Base-by-base conservation (phyloP, 768 basidiomycete species). In the Collybiopsis confluens region DNA sequence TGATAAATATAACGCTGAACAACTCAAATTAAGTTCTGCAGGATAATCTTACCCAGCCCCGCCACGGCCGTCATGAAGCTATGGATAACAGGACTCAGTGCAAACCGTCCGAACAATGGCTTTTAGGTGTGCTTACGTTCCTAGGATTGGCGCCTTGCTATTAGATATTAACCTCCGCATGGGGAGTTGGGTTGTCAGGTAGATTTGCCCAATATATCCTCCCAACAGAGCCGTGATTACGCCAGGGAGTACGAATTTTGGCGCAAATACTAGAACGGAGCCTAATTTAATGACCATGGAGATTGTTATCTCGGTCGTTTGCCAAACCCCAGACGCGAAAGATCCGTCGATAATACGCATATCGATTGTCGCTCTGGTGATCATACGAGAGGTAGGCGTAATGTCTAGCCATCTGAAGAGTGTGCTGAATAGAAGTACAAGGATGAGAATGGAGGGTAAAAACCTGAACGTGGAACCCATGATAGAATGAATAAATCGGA, bases 61-160 rank as follows among this genome's bases (percentile, higher is more conserved):
- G 75, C 66, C 33, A 89, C 78, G 2, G 85, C 73, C 57, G 85
- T 73, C 44, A 78, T 71, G 66, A 82, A 69, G 64, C 70, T 65
- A 61, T 44, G 52, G n/a, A n/a, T n/a, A n/a, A n/a, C n/a, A 56
- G 53, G 20, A 11, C n/a, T n/a, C n/a, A 58, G 8, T 28, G 28
- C 56, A 15, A 45, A 6, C n/a, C n/a, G n/a, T n/a, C n/a, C n/a
- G n/a, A n/a, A n/a, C n/a, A 62, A 38, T 28, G 40, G n/a, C 10
- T 36, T 1, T 45, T 63, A 59, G 48, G 69, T 64, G 38, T 7
- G 72, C 71, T 52, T 71, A 80, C 81, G 65, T 64, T 46, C 63
- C 65, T 30, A 71, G 54, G 8, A 70, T 60, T 4, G 67, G 65
- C 2, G 68, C 58, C 44, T 64, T 65, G 6, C 73, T 73, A 62